A percentile compares a stretch with the other conserved stretches of the same genome.
Evolutionary conservation across 768 basidiomycete species (phyloP).

Genomic region (Amanita fuliginea): DNA sequence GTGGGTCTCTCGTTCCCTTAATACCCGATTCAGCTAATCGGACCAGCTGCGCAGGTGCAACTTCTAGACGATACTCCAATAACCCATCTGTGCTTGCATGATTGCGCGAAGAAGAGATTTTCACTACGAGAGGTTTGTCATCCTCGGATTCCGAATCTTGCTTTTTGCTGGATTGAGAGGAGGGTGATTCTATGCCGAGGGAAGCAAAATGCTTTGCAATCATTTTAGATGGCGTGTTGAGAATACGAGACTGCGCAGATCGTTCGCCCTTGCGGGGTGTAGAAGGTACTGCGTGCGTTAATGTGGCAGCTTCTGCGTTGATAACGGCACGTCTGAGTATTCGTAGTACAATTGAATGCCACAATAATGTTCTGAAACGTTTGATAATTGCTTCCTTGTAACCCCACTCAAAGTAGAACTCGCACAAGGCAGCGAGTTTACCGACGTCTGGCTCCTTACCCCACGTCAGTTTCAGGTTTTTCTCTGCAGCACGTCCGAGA

Average conservation of each 20-base stretch:
- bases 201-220: slow-evolving; percentile 47
- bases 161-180: slow-evolving; percentile 7
- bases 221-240: slow-evolving; percentile 44
- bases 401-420: slow-evolving; percentile 90
- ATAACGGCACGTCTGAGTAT: slow-evolving; percentile 58
- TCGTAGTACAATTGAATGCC: slow-evolving; percentile 64
- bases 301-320: slow-evolving; percentile 25
- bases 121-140: slow-evolving; percentile 39
- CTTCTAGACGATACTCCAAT: slow-evolving; percentile 73
- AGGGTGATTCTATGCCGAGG: slow-evolving; percentile 20
- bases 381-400: slow-evolving; percentile 73
- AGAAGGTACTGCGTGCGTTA: slow-evolving; percentile 10
- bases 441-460: slow-evolving; percentile 56
- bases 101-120: slow-evolving; percentile 52
- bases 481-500: slow-evolving; percentile 28
- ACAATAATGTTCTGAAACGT: slow-evolving; percentile 74
- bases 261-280: slow-evolving; percentile 30
- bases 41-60: slow-evolving; percentile 59
- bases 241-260: slow-evolving; percentile 9
- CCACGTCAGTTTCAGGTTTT: slow-evolving; percentile 27
- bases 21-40: slow-evolving; percentile 56
- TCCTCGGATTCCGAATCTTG: slow-evolving; percentile 20
- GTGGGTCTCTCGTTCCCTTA: slow-evolving; percentile 42
- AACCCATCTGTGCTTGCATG: slow-evolving; percentile 64
- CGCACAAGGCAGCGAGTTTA: slow-evolving; percentile 69